Evolutionary conservation across 768 basidiomycete species (phyloP), one percentile per base, ranked within the genome.

Genomic region (Suillus americanus): DNA sequence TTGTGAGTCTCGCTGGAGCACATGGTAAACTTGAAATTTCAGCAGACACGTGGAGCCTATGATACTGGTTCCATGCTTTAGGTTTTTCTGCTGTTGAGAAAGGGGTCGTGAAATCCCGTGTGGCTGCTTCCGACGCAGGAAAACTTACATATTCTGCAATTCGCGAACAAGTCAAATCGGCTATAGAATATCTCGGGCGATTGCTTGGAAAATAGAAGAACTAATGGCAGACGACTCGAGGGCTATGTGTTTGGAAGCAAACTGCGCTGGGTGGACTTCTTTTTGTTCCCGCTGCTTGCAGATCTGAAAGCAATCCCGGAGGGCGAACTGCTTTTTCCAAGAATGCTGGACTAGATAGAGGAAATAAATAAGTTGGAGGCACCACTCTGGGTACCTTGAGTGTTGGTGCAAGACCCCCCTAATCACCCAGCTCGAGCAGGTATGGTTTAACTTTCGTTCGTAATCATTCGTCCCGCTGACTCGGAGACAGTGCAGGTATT

Each of bases 251-350:
- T 76, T 62, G 75, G 73, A 6, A 64, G 66, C 18, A 65, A 67
- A 41, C 18, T 72, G 53, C 70, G 63, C 6, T 76, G 76, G 75
- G 76, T 74, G 12, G 75, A 76, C 65, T 73, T 77, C 57, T 77
- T 77, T 69, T 69, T 76, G 12, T 77, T 62, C 48, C 71, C 76
- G 4, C 70, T 77, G 2, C 62, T 75, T 50, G 76, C 75, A 35
- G 75, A 75, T 41, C 67, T 75, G 5, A 64, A 51, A 41, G 71
- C 76, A 5, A 69, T 68, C 3, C 73, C 75, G 0, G 75, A 75
- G 33, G 64, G 71, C 16, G 70, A 69, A 20, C 5, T 76, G 46
- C 51, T 75, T 18, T 71, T 68, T 5, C 68, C 66, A 5, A 71
- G 75, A 5, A 59, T 75, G 37, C 8, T 55, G 5, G 23, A 2